Percentiles rank a stretch among this genome's conserved stretches.
These are phyloP conservation scores for Albophoma yamanashiensis DNA, from an alignment of 2,329 filamentous ascomycete genomes.

Conservation along the genomic window DNA sequence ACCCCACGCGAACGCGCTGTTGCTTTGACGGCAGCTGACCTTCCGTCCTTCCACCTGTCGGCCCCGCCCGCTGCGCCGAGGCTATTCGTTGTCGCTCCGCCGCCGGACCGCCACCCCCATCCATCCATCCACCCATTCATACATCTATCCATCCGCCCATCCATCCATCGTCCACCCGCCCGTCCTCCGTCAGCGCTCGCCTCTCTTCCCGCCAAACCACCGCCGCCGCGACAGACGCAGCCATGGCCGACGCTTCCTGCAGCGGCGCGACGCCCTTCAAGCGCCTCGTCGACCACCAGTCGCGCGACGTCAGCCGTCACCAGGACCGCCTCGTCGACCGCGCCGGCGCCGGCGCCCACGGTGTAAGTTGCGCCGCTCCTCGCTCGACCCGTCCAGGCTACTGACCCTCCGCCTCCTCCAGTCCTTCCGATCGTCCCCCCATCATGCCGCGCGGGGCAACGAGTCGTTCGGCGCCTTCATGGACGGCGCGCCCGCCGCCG, in stretches of 20 bases:
- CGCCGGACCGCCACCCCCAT: neutral
- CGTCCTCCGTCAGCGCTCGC: neutral
- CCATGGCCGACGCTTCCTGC: conserved; percentile 31
- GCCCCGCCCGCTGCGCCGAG: neutral
- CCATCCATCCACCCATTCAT: neutral
- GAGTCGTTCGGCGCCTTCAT: conserved; percentile 25
- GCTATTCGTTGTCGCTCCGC: neutral
- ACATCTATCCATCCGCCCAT: neutral
- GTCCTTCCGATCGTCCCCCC: conserved; percentile 22
- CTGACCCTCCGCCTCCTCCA: conserved; percentile 7
- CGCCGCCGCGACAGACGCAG: neutral
- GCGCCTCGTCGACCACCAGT: conserved; percentile 29
- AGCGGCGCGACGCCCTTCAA: conserved; percentile 32
- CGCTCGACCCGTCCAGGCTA: neutral
- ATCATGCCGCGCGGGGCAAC: conserved; percentile 15
- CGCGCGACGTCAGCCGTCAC: conserved; percentile 28
- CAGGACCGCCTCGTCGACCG: conserved; percentile 26
- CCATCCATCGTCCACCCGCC: neutral
- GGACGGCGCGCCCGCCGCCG: conserved; percentile 12
- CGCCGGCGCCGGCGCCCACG: conserved; percentile 13
- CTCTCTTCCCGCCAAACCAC: neutral
- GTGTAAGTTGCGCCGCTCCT: conserved; percentile 14
- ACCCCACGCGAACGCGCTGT: neutral
- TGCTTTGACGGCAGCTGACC: neutral
- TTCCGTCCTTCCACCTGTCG: neutral